Evolutionary conservation across 2,329 filamentous ascomycete genomes (phyloP), one percentile per base, ranked within the genome.

Genomic region (Colletotrichum somersetense): DNA sequence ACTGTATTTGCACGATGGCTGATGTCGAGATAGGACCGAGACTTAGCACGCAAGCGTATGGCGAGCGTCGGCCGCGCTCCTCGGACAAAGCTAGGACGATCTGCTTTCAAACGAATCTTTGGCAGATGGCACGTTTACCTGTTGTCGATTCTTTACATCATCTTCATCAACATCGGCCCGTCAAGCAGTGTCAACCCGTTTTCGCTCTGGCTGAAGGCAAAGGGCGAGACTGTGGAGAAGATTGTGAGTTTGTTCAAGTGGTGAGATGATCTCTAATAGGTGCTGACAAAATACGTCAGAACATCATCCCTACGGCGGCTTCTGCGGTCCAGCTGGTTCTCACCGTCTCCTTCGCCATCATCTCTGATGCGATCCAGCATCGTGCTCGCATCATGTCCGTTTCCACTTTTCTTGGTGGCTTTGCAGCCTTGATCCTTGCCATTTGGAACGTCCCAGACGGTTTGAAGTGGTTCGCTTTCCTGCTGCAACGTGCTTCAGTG

Each of bases 381-480:
- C 62, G 71, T 10, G 71, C 71, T 2, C 50, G 71, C 1, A 55
- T 73, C 42, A 73, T 73, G 67, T 73, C 70, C 3, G 35, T 71
- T 4, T 73, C 71, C 1, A 71, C 71, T n/a, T 71, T 71, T 38
- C 67, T 73, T 16, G 67, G 67, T 4, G 67, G 66, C 1, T 48
- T 73, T 8, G 71, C 67, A 5, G 67, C 66, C 5, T 30, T 71
- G 23, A 87, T 89, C 35, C 80, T 89, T 5, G 81, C 85, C 1
- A 79, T 89, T 12, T 91, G 88, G 89, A 78, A 87, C 23, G 87
- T 90, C 0, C 87, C 88, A 0, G 87, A 89, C 69, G 76, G 82
- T 0, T 85, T 87, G 0, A 80, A 84, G 20, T 89, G 87, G 86
- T 88, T 88, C 64, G 86, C 86, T 0, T 76, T 89, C 83, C 77